These are phyloP conservation scores for Carex myosuroides DNA, from an alignment of 176 grass and related monocot species.

Conservation along the genomic window DNA sequence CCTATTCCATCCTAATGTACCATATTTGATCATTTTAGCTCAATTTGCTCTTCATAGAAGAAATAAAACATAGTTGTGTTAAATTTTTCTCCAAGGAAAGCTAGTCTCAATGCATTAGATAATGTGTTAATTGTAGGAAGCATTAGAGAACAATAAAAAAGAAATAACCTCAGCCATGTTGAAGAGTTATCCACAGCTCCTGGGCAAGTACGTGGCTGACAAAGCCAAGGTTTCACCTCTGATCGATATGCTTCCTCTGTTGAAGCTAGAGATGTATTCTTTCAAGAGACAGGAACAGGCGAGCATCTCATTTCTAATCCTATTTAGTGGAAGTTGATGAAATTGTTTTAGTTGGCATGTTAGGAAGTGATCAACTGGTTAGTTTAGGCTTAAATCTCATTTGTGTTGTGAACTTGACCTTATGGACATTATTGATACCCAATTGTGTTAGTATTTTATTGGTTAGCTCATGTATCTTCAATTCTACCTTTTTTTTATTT, in stretches of 20 bases:
- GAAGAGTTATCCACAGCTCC: slow-evolving; percentile 70
- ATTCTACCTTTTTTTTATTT: not conserved
- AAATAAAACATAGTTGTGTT: not conserved
- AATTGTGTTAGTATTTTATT: not conserved
- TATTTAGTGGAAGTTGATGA: not conserved
- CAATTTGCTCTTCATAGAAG: not conserved
- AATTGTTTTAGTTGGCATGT: not conserved
- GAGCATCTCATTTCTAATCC: slow-evolving; percentile 5
- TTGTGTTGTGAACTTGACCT: not conserved
- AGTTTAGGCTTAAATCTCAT: slow-evolving; percentile 12
- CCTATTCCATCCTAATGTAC: not conserved
- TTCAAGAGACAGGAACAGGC: slow-evolving; percentile 90
- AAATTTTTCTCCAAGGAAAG: not conserved
- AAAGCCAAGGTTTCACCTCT: slow-evolving; percentile 86
- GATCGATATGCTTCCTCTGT: slow-evolving; percentile 74
- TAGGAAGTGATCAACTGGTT: not conserved
- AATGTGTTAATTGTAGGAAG: slow-evolving; percentile 46
- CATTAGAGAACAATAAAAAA: slow-evolving; percentile 70
- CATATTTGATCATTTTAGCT: not conserved
- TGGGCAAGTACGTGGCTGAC: slow-evolving; percentile 88
- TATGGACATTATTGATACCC: not conserved
- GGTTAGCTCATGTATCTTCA: not conserved
- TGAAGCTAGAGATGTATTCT: slow-evolving; percentile 97
- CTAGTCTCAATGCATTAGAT: slow-evolving; percentile 1
- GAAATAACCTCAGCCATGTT: slow-evolving; percentile 83